phyloP scores from a whole-genome alignment of 768 basidiomycete genomes.

The Boletus tylopilopsis region DNA sequence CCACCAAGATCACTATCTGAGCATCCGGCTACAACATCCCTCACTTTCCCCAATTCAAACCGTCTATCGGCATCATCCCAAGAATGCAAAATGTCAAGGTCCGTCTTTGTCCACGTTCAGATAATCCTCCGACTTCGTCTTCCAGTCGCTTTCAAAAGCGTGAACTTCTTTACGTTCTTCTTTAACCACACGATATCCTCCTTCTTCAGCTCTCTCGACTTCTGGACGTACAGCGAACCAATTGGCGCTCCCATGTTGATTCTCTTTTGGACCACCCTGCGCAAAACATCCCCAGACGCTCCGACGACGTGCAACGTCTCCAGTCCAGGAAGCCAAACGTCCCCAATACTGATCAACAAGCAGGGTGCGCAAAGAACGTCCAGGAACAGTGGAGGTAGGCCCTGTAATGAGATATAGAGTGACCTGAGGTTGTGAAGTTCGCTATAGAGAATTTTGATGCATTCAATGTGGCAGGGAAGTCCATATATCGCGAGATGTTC shows the following conservation, averaged over 20 bases:
- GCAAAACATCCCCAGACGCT: neutral
- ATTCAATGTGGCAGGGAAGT: slow-evolving; percentile 39
- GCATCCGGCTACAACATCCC: too few species aligned
- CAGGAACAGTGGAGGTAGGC: neutral
- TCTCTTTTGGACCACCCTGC: neutral
- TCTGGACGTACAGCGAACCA: neutral
- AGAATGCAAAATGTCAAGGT: too few species aligned
- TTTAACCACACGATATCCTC: neutral
- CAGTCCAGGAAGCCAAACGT: neutral
- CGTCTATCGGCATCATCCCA: too few species aligned
- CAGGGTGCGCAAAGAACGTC: neutral
- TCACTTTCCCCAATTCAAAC: too few species aligned
- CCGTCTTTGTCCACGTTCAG: too few species aligned
- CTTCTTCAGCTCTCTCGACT: neutral
- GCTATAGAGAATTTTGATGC: slow-evolving; percentile 35
- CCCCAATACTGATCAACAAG: neutral
- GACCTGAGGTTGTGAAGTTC: slow-evolving; percentile 46
- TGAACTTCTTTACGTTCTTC: neutral
- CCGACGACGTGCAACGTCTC: neutral
- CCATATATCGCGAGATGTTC: slow-evolving; percentile 50
- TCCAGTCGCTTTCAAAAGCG: too few species aligned
- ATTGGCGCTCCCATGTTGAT: neutral
- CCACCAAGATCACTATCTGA: too few species aligned
- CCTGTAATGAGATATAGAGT: slow-evolving; percentile 24
- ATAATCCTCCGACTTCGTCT: too few species aligned